Conservation (phyloP, 1,284 basidiomycete species). For the Rhodotorula sp. region DNA sequence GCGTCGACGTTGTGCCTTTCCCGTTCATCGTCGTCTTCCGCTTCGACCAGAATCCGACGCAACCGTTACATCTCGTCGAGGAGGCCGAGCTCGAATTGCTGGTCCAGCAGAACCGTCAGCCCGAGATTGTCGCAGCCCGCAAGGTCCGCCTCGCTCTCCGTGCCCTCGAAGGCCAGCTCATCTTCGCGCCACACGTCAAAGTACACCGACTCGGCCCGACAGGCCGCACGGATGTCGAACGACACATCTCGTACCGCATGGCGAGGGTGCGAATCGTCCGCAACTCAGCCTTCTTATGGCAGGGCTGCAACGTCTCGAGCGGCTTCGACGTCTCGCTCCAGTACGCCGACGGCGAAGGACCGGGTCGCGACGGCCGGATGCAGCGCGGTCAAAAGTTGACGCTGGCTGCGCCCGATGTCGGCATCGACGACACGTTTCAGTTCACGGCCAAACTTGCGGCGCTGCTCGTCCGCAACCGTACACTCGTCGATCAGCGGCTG, state of each 20-base stretch:
- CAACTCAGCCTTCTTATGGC: constrained; percentile 62
- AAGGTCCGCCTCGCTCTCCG: constrained; percentile 67
- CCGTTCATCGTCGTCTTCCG: constrained; percentile 70
- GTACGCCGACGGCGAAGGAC: constrained; percentile 56
- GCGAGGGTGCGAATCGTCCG: constrained; percentile 63
- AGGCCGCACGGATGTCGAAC: constrained; percentile 54
- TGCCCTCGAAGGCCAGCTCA: constrained; percentile 65
- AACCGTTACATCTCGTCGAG: constrained; percentile 57
- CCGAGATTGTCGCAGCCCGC: constrained; percentile 59
- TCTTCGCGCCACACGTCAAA: constrained; percentile 60
- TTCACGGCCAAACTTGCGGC: constrained; percentile 64
- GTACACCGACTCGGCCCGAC: constrained; percentile 50
- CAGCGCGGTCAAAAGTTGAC: constrained; percentile 54
- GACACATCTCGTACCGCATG: constrained; percentile 56
- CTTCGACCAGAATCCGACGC: constrained; percentile 63
- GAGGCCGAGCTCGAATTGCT: constrained; percentile 63
- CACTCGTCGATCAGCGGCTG: constrained; percentile 57
- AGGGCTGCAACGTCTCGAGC: constrained; percentile 60
- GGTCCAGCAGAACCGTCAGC: constrained; percentile 64
- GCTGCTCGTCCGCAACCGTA: constrained; percentile 66
- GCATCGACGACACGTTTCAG: constrained; percentile 68
- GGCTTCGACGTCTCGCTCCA: constrained; percentile 68
- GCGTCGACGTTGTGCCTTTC: constrained; percentile 76
- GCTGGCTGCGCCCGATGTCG: constrained; percentile 62
- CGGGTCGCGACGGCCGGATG: constrained; percentile 43